Percentiles rank a stretch among this genome's conserved stretches.
These are phyloP conservation scores for Podaxis carcinomalis DNA, from an alignment of 768 basidiomycete genomes.

Conservation along the genomic window DNA sequence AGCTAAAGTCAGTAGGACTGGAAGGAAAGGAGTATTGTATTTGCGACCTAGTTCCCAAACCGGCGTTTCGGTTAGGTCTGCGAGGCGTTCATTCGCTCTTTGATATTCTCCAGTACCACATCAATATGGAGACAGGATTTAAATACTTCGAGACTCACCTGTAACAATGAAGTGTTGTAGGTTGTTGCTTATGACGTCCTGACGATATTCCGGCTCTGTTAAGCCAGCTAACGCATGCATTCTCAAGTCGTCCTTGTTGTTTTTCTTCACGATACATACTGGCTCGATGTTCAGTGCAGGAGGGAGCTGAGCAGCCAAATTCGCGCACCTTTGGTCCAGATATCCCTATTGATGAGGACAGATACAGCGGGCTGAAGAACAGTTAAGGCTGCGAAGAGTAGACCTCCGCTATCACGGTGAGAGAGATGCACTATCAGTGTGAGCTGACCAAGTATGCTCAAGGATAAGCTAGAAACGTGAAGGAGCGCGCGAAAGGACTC, in stretches of 20 bases:
- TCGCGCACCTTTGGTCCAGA: slow-evolving; percentile 10
- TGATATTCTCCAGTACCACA: slow-evolving; percentile 22
- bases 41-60: slow-evolving; percentile 15
- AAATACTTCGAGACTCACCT: slow-evolving; percentile 17
- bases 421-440: background rate
- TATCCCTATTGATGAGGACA: background rate
- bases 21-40: slow-evolving; percentile 8
- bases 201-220: slow-evolving; percentile 22
- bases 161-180: slow-evolving; percentile 26
- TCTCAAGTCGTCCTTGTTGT: slow-evolving; percentile 25
- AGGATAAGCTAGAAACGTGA: background rate
- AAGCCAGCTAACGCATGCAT: slow-evolving; percentile 27
- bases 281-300: background rate
- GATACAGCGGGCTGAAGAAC: background rate
- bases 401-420: slow-evolving; percentile 2
- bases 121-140: background rate
- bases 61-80: slow-evolving; percentile 19
- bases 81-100: slow-evolving; percentile 19
- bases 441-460: slow-evolving; percentile 9
- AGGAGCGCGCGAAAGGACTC: background rate
- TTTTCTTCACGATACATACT: slow-evolving; percentile 4
- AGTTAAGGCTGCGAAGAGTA: slow-evolving; percentile 1
- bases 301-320: too few relatives aligned
- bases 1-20: slow-evolving; percentile 16
- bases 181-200: slow-evolving; percentile 35